A percentile compares a stretch with the other conserved stretches of the same genome.
phyloP scores from a whole-genome alignment of 2,329 filamentous ascomycete genomes.

The Alternaria brassicae region DNA sequence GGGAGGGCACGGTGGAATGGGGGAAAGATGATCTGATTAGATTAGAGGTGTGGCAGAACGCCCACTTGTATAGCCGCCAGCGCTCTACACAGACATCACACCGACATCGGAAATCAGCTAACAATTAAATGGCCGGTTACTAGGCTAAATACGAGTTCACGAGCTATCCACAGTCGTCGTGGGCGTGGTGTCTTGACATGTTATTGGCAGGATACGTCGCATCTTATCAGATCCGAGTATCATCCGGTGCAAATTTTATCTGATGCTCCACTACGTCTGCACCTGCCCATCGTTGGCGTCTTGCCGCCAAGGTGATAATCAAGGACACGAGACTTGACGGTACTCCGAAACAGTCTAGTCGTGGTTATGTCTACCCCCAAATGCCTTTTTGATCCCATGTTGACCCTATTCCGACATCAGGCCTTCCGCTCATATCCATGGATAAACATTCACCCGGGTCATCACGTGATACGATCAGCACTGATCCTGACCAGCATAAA shows the following conservation, averaged over 20 bases:
- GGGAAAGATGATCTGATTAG: conserved; percentile 49
- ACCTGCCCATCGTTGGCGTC: not conserved
- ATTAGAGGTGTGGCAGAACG: conserved; percentile 18
- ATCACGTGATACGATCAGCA: not conserved
- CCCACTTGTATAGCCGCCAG: conserved; percentile 13
- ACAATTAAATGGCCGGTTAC: conserved; percentile 3
- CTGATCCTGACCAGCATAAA: not conserved
- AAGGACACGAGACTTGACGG: not conserved
- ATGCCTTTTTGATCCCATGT: not conserved
- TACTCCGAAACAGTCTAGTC: not conserved
- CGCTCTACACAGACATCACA: conserved; percentile 3
- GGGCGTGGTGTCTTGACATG: not conserved
- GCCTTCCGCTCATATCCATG: not conserved
- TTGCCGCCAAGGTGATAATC: conserved; percentile 1
- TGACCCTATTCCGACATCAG: not conserved
- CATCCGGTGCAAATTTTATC: conserved; percentile 19
- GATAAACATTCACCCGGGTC: not conserved
- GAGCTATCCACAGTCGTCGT: conserved; percentile 11
- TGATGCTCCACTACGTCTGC: conserved; percentile 11
- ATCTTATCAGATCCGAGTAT: conserved; percentile 18
- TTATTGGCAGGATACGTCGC: not conserved
- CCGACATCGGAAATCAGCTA: conserved; percentile 25
- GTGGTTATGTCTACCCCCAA: not conserved
- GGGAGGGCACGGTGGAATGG: conserved; percentile 3
- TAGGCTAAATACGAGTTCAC: not conserved